Base-by-base conservation (phyloP, 805 yeast species). In the Sugiyamaella americana region DNA sequence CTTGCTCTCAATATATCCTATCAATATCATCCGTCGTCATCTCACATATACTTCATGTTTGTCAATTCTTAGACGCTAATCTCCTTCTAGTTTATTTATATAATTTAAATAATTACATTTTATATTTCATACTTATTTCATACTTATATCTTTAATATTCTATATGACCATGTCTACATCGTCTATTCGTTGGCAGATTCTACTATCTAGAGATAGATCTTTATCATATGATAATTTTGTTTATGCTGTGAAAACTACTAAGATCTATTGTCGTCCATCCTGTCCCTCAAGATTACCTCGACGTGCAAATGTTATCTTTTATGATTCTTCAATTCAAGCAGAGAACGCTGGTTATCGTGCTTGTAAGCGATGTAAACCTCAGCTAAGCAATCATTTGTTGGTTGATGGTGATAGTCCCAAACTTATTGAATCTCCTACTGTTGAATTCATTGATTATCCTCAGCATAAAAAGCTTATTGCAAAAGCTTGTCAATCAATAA, bases 231-330 rank as follows among this genome's bases (percentile, higher is more conserved):
- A 42, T 21, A 18, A 38, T 4, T 42, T 42, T 42, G 43, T 42
- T 16, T 42, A 42, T n/a, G 36, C 32, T 4, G 36, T 21, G n/a
- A 30, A 34, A 24, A 13, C 45, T 4, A 62, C 62, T 19, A 67
- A 67, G 46, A 53, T 57, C 13, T 71, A 75, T 41, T 82, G 87
- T 54, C 75, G 85, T 44, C 86, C 88, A 5, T 80, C 78, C 55
- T 82, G 87, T 61, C 86, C 80, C 8, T 35, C 56, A 3, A 50
- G 67, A 2, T 59, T 67, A 10, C 64, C 72, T 35, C 68, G 70
- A 17, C 65, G 66, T 23, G 65, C 72, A 49, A 68, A 71, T 57
- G 61, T 73, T 53, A 66, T 68, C 55, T 51, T 79, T 56, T 66
- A 71, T 8, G 66, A 63, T 40, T 54, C 62, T 4, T 58, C 65